Percentiles rank a stretch among this genome's conserved stretches.
Conservation (phyloP, 2,329 filamentous ascomycete genomes). For the Paraphaeosphaeria sporulosa region DNA sequence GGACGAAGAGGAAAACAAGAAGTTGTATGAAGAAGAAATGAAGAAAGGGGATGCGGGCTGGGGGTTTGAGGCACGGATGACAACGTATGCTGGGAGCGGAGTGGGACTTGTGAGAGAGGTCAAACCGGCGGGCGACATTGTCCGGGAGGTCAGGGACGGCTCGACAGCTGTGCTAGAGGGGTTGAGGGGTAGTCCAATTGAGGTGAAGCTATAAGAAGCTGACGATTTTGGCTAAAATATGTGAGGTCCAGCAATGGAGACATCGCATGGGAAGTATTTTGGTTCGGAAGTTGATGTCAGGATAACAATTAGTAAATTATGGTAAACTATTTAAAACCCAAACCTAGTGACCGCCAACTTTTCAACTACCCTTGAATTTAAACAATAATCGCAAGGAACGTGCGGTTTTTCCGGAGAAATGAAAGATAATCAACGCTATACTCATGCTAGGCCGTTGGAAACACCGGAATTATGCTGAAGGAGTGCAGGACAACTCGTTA, state of each 20-base stretch:
- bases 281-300: not conserved
- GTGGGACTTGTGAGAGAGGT: constrained; percentile 65
- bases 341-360: not conserved
- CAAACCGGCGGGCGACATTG: constrained; percentile 60
- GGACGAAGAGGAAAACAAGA: constrained; percentile 54
- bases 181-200: not conserved
- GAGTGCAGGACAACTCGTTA: not conserved
- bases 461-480: not conserved
- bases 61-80: constrained; percentile 61
- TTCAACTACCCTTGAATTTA: not conserved
- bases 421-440: not conserved
- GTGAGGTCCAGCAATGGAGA: not conserved
- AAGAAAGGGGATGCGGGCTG: constrained; percentile 61
- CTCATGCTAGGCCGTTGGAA: not conserved
- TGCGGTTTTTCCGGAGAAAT: not conserved
- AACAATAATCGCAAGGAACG: not conserved
- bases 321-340: not conserved
- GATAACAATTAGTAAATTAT: not conserved
- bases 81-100: constrained; percentile 68
- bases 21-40: constrained; percentile 57
- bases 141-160: constrained; percentile 56
- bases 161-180: constrained; percentile 42
- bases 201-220: not conserved
- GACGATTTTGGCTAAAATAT: not conserved
- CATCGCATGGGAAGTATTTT: not conserved